phyloP scores from a whole-genome alignment of 176 grass and related monocot species.

The Oryza glaberrima region DNA sequence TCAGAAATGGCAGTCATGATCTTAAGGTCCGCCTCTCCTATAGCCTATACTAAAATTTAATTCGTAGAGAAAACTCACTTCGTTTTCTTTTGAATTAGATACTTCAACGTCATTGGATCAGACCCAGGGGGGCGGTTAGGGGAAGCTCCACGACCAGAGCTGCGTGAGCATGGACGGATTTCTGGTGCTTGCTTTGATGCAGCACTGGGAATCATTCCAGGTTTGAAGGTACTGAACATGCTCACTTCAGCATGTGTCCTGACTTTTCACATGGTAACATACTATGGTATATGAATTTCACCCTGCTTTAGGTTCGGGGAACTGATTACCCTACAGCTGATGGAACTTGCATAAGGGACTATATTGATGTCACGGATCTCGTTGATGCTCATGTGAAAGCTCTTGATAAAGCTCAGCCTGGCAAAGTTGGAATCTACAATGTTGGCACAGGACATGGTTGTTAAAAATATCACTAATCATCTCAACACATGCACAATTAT shows the following conservation, averaged over 20 bases:
- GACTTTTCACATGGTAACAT: slow-evolving; percentile 21
- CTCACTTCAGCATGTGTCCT: not conserved
- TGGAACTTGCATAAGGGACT: slow-evolving; percentile 91
- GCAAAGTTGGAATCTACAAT: slow-evolving; percentile 97
- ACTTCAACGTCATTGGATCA: slow-evolving; percentile 97
- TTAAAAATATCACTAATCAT: slow-evolving; percentile 22
- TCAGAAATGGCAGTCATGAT: slow-evolving; percentile 98
- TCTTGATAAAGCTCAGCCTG: slow-evolving; percentile 72
- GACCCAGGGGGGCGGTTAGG: slow-evolving; percentile 86
- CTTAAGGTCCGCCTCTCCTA: slow-evolving; percentile 61
- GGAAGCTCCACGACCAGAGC: slow-evolving; percentile 91
- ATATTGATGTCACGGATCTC: slow-evolving; percentile 98
- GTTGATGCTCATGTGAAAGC: slow-evolving; percentile 99
- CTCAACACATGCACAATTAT: not conserved
- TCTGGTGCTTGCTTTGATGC: slow-evolving; percentile 93
- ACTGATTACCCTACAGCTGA: slow-evolving; percentile 70
- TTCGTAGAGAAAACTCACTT: not conserved
- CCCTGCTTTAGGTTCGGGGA: slow-evolving; percentile 68
- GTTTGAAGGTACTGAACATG: slow-evolving; percentile 62
- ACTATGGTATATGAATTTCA: slow-evolving; percentile 12
- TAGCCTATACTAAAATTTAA: not conserved
- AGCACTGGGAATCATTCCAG: slow-evolving; percentile 71
- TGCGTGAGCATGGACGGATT: slow-evolving; percentile 89
- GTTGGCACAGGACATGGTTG: slow-evolving; percentile 90
- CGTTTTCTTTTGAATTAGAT: slow-evolving; percentile 52